These are phyloP conservation scores for Neophaeococcomyces aloes DNA, from an alignment of 2,329 filamentous ascomycete species.

Conservation along the genomic window DNA sequence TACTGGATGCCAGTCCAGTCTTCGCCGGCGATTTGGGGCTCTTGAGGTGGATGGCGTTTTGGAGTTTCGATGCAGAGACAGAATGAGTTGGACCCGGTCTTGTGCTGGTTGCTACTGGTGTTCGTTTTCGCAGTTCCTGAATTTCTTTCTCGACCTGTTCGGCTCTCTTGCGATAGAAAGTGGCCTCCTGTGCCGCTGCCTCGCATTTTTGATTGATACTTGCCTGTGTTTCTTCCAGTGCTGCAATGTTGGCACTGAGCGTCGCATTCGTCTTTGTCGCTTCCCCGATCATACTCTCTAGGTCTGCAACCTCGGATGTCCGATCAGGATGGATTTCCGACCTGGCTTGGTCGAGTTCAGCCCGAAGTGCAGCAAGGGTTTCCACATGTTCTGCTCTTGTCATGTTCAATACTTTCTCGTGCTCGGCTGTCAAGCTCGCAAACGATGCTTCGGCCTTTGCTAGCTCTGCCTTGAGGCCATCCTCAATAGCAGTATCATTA, in stretches of 20 bases:
- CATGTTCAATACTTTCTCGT: constrained; percentile 17
- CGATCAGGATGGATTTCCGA: constrained; percentile 13
- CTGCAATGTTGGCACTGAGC: background rate
- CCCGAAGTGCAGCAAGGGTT: constrained; percentile 16
- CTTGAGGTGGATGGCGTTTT: background rate
- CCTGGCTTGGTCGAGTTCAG: constrained; percentile 25
- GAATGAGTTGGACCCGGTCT: background rate
- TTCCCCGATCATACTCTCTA: constrained; percentile 9
- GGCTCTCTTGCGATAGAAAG: constrained; percentile 15
- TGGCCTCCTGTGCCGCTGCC: background rate
- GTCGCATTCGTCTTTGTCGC: no score
- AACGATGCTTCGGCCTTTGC: constrained; percentile 10
- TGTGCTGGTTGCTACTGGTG: background rate
- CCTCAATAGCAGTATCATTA: constrained; percentile 16
- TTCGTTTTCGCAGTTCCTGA: constrained; percentile 13
- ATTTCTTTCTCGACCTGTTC: constrained; percentile 31
- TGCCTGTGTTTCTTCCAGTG: background rate
- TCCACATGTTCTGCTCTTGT: constrained; percentile 13
- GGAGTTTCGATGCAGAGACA: background rate
- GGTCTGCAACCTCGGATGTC: constrained; percentile 9
- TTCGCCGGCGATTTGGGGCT: background rate
- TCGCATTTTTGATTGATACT: background rate
- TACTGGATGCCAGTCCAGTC: constrained; percentile 3
- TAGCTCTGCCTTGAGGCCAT: constrained; percentile 12
- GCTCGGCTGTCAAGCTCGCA: constrained; percentile 21